Conservation (phyloP, 257 asterid genomes). For the Rauvolfia tetraphylla region DNA sequence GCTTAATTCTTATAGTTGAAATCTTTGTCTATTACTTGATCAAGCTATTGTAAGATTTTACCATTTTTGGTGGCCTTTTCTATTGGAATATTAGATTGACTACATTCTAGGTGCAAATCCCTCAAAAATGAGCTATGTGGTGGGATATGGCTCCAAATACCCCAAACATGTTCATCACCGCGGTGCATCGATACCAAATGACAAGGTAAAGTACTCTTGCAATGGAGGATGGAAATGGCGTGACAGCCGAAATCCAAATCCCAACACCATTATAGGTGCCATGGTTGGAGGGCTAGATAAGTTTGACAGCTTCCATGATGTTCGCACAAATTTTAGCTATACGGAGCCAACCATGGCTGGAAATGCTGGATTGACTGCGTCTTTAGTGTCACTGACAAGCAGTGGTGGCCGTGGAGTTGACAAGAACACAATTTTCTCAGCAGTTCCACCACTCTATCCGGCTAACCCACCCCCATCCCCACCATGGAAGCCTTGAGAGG, state of each 20-base stretch:
- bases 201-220: conserved; percentile 56
- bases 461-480: conserved; percentile 74
- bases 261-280: conserved; percentile 65
- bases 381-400: conserved; percentile 65
- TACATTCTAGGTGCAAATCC: conserved; percentile 81
- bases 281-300: conserved; percentile 91
- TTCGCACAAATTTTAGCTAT: conserved; percentile 49
- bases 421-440: conserved; percentile 59
- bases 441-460: conserved; percentile 70
- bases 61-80: not conserved
- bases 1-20: not conserved
- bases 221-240: conserved; percentile 76
- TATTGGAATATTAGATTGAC: conserved; percentile 36
- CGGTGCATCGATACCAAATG: conserved; percentile 69
- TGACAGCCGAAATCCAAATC: conserved; percentile 48
- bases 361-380: conserved; percentile 91
- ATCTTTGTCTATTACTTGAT: not conserved
- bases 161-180: conserved; percentile 86
- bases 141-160: conserved; percentile 60
- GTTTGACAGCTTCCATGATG: conserved; percentile 65
- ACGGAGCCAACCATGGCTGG: no score
- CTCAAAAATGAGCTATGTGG: conserved; percentile 71
- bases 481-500: conserved; percentile 71
- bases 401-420: conserved; percentile 56
- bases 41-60: not conserved